phyloP scores from a whole-genome alignment of 169 alveolate genomes.

The Eimeria zaria region DNA sequence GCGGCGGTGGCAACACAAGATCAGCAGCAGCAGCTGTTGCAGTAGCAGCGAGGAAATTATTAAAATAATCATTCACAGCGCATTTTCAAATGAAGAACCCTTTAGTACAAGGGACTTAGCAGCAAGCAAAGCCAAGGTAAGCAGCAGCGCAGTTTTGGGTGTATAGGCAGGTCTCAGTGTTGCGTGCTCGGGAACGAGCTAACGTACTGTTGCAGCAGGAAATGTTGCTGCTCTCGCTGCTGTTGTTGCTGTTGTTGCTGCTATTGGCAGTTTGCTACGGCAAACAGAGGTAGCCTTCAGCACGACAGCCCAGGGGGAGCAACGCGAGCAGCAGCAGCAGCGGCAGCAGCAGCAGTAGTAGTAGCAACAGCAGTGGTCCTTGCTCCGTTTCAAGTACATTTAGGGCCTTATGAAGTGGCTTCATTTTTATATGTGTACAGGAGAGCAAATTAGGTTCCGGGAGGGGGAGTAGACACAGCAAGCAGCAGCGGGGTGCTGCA shows the following conservation, averaged over 20 bases:
- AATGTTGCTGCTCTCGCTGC: constrained; percentile 21
- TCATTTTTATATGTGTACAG: background rate
- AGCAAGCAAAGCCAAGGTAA: constrained; percentile 48
- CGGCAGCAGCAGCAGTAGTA: constrained; percentile 44
- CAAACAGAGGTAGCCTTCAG: constrained; percentile 1
- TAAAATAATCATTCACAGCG: constrained; percentile 53
- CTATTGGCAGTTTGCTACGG: background rate
- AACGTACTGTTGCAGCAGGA: constrained; percentile 8
- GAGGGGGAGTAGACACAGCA: background rate
- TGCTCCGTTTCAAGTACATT: background rate
- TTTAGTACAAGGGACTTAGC: constrained; percentile 27
- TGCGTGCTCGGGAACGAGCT: constrained; percentile 58
- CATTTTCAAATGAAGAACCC: constrained; percentile 45
- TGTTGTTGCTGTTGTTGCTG: constrained; percentile 45
- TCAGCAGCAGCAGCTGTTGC: constrained; percentile 57
- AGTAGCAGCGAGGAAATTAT: constrained; percentile 15
- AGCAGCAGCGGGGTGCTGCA: constrained; percentile 6
- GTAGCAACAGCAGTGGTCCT: constrained; percentile 38
- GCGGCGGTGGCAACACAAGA: constrained; percentile 46
- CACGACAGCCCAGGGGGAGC: background rate
- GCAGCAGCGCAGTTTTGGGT: constrained; percentile 14
- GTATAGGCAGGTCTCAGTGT: constrained; percentile 78
- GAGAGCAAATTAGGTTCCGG: background rate
- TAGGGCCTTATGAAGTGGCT: background rate
- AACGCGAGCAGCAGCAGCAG: constrained; percentile 45